Base-by-base conservation (phyloP, 805 yeast species). In the Candida morakotiae region DNA sequence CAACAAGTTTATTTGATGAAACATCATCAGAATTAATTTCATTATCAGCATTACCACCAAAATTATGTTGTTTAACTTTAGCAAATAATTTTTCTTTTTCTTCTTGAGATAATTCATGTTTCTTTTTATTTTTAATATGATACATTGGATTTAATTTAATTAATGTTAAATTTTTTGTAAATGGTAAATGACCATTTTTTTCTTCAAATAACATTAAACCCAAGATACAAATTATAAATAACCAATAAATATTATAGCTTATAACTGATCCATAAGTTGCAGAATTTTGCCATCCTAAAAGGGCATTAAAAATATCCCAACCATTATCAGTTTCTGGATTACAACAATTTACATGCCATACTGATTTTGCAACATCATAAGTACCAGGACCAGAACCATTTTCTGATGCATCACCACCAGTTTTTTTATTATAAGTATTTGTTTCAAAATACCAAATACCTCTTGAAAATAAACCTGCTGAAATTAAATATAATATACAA, bases 301-400 rank as follows among this genome's bases (percentile, higher is more conserved):
- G 60, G 20, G 96, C 84, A 57, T 89, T 89, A 73, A 88, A 88
- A 46, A 88, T 79, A 73, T 87, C 95, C 96, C 96, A 89, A 65
- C 96, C 96, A 49, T 81, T 79, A 61, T 82, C 88, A 41, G 73
- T 68, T 60, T 82, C 88, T 28, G 96, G 96, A 64, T 87, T 87
- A 69, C 96, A 89, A 68, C 96, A 88, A 72, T 88, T 87, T 44
- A 89, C 89, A 67, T 88, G 97, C 87, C 95, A 88, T 16, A 88
- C 96, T n/a, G 83, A 64, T 53, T 73, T 73, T 36, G 68, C 53
- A 54, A 88, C 75, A 60, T 89, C 81, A 64, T 88, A 88, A 13
- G 96, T 81, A 54, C 97, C 97, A 31, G 94, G 88, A 46, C 97
- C 97, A 38, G 80, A 72, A 51, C 96, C 96, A 48, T 70, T 64